These are phyloP conservation scores for Apiospora kogelbergensis DNA, from an alignment of 2,329 filamentous ascomycete genomes.

Conservation along the genomic window DNA sequence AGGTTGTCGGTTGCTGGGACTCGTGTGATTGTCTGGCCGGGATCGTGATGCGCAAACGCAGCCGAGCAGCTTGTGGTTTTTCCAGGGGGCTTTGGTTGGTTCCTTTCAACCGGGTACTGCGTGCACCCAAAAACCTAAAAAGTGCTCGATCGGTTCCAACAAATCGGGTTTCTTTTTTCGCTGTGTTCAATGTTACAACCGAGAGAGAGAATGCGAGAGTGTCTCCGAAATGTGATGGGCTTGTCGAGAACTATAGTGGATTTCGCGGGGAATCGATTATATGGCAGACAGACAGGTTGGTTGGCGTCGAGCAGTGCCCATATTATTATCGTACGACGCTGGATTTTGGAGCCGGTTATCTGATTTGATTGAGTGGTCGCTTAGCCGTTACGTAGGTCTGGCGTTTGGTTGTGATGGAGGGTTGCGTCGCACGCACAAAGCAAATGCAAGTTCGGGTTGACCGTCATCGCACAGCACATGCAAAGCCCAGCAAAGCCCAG, in stretches of 20 bases:
- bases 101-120: background rate
- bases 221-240: background rate
- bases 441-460: background rate
- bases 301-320: background rate
- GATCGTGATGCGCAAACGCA: background rate
- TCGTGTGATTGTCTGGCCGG: background rate
- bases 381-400: constrained; percentile 1
- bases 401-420: background rate
- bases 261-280: constrained; percentile 3
- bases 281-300: background rate
- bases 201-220: background rate
- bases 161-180: background rate
- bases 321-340: background rate
- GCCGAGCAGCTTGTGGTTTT: background rate
- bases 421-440: background rate
- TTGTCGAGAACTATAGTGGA: background rate
- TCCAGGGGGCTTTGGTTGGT: background rate
- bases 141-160: background rate
- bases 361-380: background rate
- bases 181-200: background rate
- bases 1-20: background rate
- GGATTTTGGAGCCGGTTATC: background rate
- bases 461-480: constrained; percentile 1
- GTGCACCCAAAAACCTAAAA: background rate
- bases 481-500: background rate